These are phyloP conservation scores for Notholithocarpus densiflorus DNA, from an alignment of 306 rosid genomes.

Conservation along the genomic window DNA sequence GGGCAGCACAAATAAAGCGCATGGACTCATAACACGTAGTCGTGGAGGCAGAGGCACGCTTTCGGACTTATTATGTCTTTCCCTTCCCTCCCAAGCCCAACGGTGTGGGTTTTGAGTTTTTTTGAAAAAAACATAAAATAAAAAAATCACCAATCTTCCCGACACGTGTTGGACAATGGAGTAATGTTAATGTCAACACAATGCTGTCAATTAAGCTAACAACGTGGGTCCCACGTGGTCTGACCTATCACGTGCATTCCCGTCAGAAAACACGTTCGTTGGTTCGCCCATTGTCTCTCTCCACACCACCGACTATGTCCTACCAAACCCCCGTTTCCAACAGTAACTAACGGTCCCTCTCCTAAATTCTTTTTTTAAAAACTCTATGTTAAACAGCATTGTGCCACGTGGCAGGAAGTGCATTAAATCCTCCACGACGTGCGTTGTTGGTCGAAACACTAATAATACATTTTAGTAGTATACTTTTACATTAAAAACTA, in stretches of 20 bases:
- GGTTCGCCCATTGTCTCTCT: conserved; percentile 26
- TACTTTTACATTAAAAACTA: too few species aligned
- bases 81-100: too few species aligned
- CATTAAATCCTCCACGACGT: background rate
- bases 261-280: conserved; percentile 50
- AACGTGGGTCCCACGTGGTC: conserved; percentile 21
- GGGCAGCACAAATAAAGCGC: background rate
- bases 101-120: background rate
- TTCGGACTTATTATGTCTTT: conserved; percentile 2
- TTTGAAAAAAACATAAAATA: too few species aligned
- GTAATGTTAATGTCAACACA: background rate
- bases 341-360: background rate
- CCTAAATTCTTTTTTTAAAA: background rate
- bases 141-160: background rate
- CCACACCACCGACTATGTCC: background rate
- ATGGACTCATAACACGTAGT: conserved; percentile 18
- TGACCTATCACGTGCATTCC: conserved; percentile 27
- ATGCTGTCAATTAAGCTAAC: background rate
- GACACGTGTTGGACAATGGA: conserved; percentile 16
- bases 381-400: background rate
- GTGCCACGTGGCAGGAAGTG: background rate
- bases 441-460: background rate
- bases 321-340: background rate
- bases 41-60: conserved; percentile 25
- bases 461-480: too few species aligned